A percentile compares a stretch with the other conserved stretches of the same genome.
Conservation (phyloP, 805 yeast species). For the Saccharomyces paradoxus region DNA sequence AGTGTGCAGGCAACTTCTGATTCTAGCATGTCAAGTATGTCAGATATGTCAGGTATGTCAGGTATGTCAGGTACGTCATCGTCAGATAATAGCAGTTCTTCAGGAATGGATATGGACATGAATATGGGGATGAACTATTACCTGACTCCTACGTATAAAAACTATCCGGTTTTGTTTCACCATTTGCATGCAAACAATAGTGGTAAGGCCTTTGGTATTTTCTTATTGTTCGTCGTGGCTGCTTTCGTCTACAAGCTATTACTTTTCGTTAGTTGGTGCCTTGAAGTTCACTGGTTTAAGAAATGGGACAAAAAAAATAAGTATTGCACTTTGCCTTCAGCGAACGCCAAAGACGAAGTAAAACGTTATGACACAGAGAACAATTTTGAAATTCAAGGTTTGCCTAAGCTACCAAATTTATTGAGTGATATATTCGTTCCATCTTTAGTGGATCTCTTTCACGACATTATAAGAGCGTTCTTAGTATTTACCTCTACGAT, state of each 20-base stretch:
- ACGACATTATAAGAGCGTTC: conserved; percentile 47
- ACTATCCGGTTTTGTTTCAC: conserved; percentile 58
- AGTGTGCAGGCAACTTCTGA: background rate
- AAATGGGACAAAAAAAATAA: conserved; percentile 26
- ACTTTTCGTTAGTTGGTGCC: conserved; percentile 49
- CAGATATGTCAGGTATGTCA: conserved; percentile 2
- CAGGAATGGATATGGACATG: conserved; percentile 13
- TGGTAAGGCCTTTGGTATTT: conserved; percentile 68
- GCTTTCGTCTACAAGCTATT: conserved; percentile 55
- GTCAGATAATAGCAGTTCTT: conserved; percentile 5
- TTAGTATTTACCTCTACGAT: conserved; percentile 55
- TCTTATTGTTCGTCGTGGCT: conserved; percentile 48
- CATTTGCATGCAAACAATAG: conserved; percentile 43
- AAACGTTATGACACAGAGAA: conserved; percentile 25
- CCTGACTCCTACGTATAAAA: conserved; percentile 41
- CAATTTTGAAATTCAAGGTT: conserved; percentile 8
- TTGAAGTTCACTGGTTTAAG: conserved; percentile 61
- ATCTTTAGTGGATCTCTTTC: conserved; percentile 20
- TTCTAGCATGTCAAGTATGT: background rate
- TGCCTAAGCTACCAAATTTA: conserved; percentile 27
- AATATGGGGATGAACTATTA: conserved; percentile 48
- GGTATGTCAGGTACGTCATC: conserved; percentile 3
- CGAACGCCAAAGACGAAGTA: conserved; percentile 27
- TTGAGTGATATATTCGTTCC: conserved; percentile 25
- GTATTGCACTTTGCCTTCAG: conserved; percentile 2